Evolutionary conservation across 1,284 basidiomycete species (phyloP).

Genomic region (Trichosporon sp.): DNA sequence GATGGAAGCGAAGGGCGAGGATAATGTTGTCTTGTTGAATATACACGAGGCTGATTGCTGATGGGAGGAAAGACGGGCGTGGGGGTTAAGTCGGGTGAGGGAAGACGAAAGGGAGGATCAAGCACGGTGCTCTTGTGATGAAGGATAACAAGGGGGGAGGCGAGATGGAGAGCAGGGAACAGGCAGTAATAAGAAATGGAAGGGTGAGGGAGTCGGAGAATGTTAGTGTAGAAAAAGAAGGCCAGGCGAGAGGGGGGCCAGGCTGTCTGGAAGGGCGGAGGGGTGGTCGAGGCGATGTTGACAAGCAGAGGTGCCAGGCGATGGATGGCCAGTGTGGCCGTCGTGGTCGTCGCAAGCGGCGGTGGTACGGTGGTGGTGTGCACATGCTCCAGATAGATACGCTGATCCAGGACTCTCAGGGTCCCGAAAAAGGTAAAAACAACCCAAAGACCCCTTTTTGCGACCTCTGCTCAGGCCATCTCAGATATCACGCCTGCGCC

Average conservation of each 20-base stretch:
- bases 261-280: neutral
- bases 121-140: neutral
- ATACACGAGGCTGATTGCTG: neutral
- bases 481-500: neutral
- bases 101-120: conserved; percentile 1
- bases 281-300: neutral
- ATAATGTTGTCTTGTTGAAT: neutral
- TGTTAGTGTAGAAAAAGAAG: neutral
- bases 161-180: neutral
- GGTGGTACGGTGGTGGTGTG: neutral
- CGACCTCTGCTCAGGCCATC: neutral
- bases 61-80: neutral
- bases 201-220: neutral
- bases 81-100: neutral
- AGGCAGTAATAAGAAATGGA: neutral
- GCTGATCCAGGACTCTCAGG: conserved; percentile 4
- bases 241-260: neutral
- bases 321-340: neutral
- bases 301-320: neutral
- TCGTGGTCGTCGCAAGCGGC: neutral
- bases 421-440: conserved; percentile 2
- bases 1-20: neutral
- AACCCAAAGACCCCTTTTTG: conserved; percentile 3
- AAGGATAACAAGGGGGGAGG: neutral
- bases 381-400: neutral